A percentile compares a stretch with the other conserved stretches of the same genome.
Evolutionary conservation across 1,284 basidiomycete genomes (phyloP).

Genomic region (Stygiomarasmius scandens): DNA sequence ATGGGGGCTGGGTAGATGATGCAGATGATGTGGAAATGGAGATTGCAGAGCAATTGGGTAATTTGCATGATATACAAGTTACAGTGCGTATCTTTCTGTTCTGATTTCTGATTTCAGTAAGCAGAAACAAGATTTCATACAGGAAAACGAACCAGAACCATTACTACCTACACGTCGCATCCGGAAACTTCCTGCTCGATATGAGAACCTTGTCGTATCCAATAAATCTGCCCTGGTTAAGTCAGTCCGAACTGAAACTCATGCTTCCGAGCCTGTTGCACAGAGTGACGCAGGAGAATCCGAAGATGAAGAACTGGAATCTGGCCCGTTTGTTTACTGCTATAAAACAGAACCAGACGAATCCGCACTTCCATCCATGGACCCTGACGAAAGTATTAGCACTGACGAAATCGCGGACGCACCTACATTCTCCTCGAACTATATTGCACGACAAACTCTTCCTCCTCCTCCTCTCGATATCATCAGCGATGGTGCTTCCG

Average conservation of each 20-base stretch:
- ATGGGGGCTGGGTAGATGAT: not conserved
- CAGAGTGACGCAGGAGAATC: not conserved
- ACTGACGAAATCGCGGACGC: not conserved
- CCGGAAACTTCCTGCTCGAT: not conserved
- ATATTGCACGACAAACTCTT: not conserved
- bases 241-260: not conserved
- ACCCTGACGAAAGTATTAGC: not conserved
- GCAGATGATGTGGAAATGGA: no score
- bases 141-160: not conserved
- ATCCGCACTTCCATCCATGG: not conserved
- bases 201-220: not conserved
- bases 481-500: not conserved
- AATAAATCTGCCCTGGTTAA: not conserved
- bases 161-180: not conserved
- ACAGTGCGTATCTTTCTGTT: no score
- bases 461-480: not conserved
- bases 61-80: no score
- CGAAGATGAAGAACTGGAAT: not conserved
- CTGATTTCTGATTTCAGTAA: no score
- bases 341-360: constrained; percentile 6
- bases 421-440: not conserved
- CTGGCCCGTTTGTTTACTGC: not conserved
- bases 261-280: not conserved
- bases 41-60: no score
- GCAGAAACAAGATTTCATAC: no score